Base-by-base conservation (phyloP, 1,284 basidiomycete genomes). In the Sanghuangporus sanghuang region DNA sequence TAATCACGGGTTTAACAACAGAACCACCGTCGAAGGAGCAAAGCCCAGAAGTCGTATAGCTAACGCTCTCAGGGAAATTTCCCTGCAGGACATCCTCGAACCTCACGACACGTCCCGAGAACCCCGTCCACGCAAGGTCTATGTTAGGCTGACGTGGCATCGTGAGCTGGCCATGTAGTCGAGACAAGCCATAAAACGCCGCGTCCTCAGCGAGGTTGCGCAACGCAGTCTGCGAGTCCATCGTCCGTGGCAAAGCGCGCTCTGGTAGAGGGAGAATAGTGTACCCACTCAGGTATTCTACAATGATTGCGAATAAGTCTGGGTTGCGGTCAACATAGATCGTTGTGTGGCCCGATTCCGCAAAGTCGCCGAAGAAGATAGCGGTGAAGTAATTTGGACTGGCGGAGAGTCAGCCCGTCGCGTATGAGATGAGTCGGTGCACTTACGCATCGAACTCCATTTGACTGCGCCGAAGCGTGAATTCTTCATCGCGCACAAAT, bases 231-330 rank as follows among this genome's bases (percentile, higher is more conserved):
- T 44, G 57, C 3, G 23, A 46, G 42, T 61, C 59, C 67, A 68
- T 68, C 9, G 61, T 65, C 14, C 58, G 56, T 36, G 66, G 66
- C 23, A 68, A 48, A 7, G 66, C 63, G 14, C 44, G 44, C 7
- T 61, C 54, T 8, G 67, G 23, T 21, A 68, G 42, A n/a, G 67
- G 67, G 23, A 68, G 56, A 32, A 68, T 61, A 11, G 49, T 46
- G 57, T 68, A 68, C 14, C 67, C 67, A 52, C 61, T 64, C 57
- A 68, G 49, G 55, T 68, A 68, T 44, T 68, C 66, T 12, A 68
- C 59, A 32, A 68, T 64, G 35, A 68, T 59, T 11, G 66, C 61
- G 59, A 68, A 68, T 14, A 68, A 44, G 12, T 61, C 63, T 6
- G 67, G 67, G 54, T 62, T 68, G 23, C 67, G 42, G 64, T 67